Base-by-base conservation (phyloP, 2,329 filamentous ascomycete species). In the Teratosphaeria viscida region DNA sequence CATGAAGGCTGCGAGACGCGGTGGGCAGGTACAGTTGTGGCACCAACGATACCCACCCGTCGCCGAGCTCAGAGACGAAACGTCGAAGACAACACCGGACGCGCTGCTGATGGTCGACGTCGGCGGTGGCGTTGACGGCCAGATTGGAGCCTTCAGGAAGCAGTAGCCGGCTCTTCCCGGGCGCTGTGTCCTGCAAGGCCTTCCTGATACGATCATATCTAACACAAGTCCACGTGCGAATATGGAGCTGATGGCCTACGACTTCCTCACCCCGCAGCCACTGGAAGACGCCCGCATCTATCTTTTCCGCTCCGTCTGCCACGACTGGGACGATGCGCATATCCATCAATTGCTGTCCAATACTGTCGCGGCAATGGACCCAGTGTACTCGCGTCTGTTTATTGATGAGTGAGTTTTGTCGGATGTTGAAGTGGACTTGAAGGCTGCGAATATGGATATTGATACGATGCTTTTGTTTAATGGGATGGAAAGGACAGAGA, bases 401-500 rank as follows among this genome's bases (percentile, higher is more conserved):
- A 63, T 66, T 35, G 65, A 65, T n/a, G 59, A 66, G 19, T 64
- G 54, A n/a, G 61, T 65, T 5, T 49, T 66, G 7, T 59, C 63
- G 3, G 58, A 60, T 23, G 52, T 37, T 11, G 57, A 57, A 7
- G 60, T 60, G 23, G 57, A 58, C 27, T 34, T 56, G 23, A 55
- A 57, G 35, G 61, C 61, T 5, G 62, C 64, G 6, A 56, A 57
- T 2, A 61, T 63, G 62, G 62, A 64, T 47, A 49, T 60, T 14
- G 19, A 53, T n/a, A 64, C 62, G 62, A 29, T 59, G 54, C 37
- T 62, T 16, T 23, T 54, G 12, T 47, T 54, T 7, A 39, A 27
- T 27, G 62, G 53, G 12, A 58, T 58, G 5, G 54, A 64, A 19
- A 58, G 61, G 8, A 64, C 62, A 10, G 43, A 37, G 26, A 26